phyloP scores from a whole-genome alignment of 2,329 filamentous ascomycete genomes.

The Cladophialophora exuberans region DNA sequence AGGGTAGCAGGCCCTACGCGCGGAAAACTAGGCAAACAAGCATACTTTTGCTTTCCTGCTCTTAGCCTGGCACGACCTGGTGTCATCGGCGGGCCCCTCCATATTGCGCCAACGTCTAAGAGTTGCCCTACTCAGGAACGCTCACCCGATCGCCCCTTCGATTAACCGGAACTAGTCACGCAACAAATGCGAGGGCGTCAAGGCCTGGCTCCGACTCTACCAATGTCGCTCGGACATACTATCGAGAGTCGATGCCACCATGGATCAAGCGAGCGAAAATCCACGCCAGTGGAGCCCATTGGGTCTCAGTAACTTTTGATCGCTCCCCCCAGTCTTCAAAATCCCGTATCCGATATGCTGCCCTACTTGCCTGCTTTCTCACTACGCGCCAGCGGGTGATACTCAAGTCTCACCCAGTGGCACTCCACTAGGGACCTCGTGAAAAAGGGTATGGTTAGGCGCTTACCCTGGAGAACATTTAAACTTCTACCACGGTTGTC shows the following conservation, averaged over 20 bases:
- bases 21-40: neutral
- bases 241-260: constrained; percentile 25
- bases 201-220: constrained; percentile 9
- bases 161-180: constrained; percentile 14
- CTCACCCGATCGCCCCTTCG: constrained; percentile 19
- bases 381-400: constrained; percentile 16
- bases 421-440: constrained; percentile 1
- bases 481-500: constrained; percentile 15
- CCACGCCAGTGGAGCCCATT: constrained; percentile 6
- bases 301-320: constrained; percentile 14
- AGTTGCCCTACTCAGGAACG: constrained; percentile 18
- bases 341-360: constrained; percentile 17
- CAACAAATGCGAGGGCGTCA: neutral
- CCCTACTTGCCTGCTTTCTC: neutral
- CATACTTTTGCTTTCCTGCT: no score
- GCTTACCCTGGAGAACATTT: constrained; percentile 16
- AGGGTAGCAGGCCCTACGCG: neutral
- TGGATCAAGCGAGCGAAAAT: constrained; percentile 19
- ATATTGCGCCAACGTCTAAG: constrained; percentile 17
- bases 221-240: constrained; percentile 24
- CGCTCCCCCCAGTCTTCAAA: constrained; percentile 13
- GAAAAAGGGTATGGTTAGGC: constrained; percentile 3
- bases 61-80: constrained; percentile 5
- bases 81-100: neutral
- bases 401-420: constrained; percentile 21